Evolutionary conservation across 1,284 basidiomycete species (phyloP), one percentile per base, ranked within the genome.

Genomic region (Xanthoconium separans): DNA sequence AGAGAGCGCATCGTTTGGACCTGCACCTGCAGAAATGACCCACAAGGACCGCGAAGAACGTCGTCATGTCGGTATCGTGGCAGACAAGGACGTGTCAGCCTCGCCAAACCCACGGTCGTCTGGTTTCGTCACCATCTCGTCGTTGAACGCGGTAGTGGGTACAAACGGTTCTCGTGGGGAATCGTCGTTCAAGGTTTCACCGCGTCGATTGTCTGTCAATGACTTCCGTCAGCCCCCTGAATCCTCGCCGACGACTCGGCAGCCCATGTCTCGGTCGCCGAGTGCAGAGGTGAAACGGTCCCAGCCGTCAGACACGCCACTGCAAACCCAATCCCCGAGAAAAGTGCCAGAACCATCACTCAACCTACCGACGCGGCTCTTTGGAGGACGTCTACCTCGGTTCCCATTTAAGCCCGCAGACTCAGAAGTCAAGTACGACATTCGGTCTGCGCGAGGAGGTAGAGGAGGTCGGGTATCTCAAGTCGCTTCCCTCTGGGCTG

Each of bases 401-500:
- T 73, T 75, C 50, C 72, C 74, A 3, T 69, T 72, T 16, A 69
- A 69, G 2, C 58, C 65, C 10, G 61, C 54, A 18, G 78, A 81
- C 59, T 70, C 78, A 0, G 81, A 82, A 52, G 75, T 75, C 24
- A 85, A 84, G 58, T 91, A 91, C 65, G 84, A 91, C 62, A 70
- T 88, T 20, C 82, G 85, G 6, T 90, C 87, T 39, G 89, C 89
- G 11, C 80, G 89, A 24, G 89, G 91, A 3, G 91, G 91, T 2
- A 74, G 79, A 48, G 90, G 90, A 1, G 91, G 89, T 11, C 79
- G 81, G 49, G 91, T 93, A 15, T 77, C 88, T 2, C 77, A 87
- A 6, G 87, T 90, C 2, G 82, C 87, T 1, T 79, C 85, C 6
- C 73, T 93, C 24, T 93, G 89, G 89, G 81, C 85, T 3, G 72